A percentile compares a stretch with the other conserved stretches of the same genome.
Conservation (phyloP, 768 basidiomycete species). For the Mycena rosella region DNA sequence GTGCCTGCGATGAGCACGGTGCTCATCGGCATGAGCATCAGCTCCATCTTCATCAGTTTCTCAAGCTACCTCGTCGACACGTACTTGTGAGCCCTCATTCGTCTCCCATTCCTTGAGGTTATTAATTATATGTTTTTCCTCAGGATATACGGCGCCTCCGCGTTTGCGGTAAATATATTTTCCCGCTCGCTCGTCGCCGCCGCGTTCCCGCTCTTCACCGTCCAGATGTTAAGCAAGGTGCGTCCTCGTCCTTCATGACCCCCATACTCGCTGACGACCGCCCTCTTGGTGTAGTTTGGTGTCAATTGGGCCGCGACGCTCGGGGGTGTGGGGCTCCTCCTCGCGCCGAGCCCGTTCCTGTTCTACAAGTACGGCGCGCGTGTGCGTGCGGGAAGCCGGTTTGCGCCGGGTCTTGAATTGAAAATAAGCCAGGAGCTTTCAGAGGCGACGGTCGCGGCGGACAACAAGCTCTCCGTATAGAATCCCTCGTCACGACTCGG, state of each 20-base stretch:
- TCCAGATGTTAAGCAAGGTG: constrained; percentile 71
- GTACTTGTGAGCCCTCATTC: constrained; percentile 55
- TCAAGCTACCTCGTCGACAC: constrained; percentile 72
- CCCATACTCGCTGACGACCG: no score
- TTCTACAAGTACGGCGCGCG: constrained; percentile 77
- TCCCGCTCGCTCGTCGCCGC: constrained; percentile 69
- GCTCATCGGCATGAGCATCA: constrained; percentile 62
- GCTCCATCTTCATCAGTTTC: constrained; percentile 72
- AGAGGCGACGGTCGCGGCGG: constrained; percentile 8
- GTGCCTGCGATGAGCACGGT: constrained; percentile 67
- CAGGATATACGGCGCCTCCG: constrained; percentile 69
- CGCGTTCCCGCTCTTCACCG: constrained; percentile 75
- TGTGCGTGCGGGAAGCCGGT: constrained; percentile 68
- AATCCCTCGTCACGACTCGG: no score
- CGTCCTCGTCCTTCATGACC: constrained; percentile 36
- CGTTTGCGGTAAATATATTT: constrained; percentile 73
- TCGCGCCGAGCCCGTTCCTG: constrained; percentile 75
- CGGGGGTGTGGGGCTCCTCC: constrained; percentile 67
- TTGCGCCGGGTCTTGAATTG: constrained; percentile 58
- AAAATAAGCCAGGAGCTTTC: constrained; percentile 26
- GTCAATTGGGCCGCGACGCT: constrained; percentile 66
- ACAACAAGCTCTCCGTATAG: background rate
- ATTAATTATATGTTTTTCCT: background rate
- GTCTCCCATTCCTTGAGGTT: background rate
- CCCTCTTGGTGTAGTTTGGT: constrained; percentile 50